Evolutionary conservation across 2,329 filamentous ascomycete genomes (phyloP), one percentile per base, ranked within the genome.

Genomic region (Claviceps paspali): DNA sequence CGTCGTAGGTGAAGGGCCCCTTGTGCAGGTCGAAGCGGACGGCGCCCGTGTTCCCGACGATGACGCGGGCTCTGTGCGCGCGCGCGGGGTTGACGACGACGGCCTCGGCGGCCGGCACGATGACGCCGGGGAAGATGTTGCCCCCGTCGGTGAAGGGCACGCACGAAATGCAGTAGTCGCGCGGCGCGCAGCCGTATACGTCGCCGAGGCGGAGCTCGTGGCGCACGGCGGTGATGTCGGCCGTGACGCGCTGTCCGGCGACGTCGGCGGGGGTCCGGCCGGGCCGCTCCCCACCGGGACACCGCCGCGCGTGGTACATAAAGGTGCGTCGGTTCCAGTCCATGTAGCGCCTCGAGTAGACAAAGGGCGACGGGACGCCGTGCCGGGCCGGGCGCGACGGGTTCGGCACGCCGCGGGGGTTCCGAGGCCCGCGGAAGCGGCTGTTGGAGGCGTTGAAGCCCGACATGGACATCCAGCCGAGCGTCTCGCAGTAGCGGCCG

Each of bases 311-410:
- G 49, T 81, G 76, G 48, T 74, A 79, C 40, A 68, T 63, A 46
- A 81, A 79, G 0, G 73, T 76, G n/a, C 65, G 58, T 5, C 73
- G 66, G 52, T 80, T 81, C 69, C 74, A 81, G 55, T 82, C 77
- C 8, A 82, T 62, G 48, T 79, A 81, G 18, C 76, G 65, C 6
- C 76, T 68, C 3, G 69, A 67, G 48, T 70, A 77, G 7, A 54
- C 45, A 40, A 58, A 60, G 29, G 57, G 57, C 6, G 63, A 53
- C 2, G 53, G 58, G 8, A 56, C 55, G 36, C 52, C 57, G 4
- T 50, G 43, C 2, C 47, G 52, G 2, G 62, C 65, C 35, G 57
- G 62, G 19, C 61, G 62, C 4, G 49, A 52, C 3, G 60, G 59
- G 26, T 60, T 56, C 8, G 52, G 46, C 11, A 62, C 59, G 15